Base-by-base conservation (phyloP, 164 flowering plant genomes). In the Brasenia schreberi region DNA sequence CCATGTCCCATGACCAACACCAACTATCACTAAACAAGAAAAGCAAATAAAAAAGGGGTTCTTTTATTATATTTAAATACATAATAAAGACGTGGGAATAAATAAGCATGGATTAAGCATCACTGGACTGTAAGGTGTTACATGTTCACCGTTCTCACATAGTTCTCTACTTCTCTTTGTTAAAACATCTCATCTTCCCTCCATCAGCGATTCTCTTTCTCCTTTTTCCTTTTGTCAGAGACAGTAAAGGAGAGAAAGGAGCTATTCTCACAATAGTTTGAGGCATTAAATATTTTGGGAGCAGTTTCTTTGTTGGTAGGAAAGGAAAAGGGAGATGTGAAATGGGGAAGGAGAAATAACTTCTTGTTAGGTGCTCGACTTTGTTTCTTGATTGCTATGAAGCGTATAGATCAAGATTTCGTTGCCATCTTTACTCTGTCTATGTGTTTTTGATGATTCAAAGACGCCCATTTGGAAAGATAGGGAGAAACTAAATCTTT, bases 1-100 rank as follows among this genome's bases (percentile, higher is more conserved):
- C 45, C 67, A 49, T 60, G 45, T 61, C 76, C 66, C 71, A 45
- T 72, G 42, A 6, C 69, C 17, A 45, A 53, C 19, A 52, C 56
- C 71, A 17, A 49, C 42, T 58, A 18, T n/a, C 62, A 58, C 11
- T n/a, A 18, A 19, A 18, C 12, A 56, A 27, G 7, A 56, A 56
- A 16, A 43, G 45, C 59, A 9, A 63, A 17, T 4, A 19, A 45
- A 14, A 45, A 33, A 7, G n/a, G 60, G 10, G 6, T 44, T 45
- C 1, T 6, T 45, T 45, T 45, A 12, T 59, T 42, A 59, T n/a
- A 11, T n/a, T 16, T 9, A 67, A 33, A 10, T 5, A 23, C 27
- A 23, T 10, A 17, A 60, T 12, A 58, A 59, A 18, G 7, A 6
- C 7, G 16, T 19, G 19, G 27, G 10, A 5, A 11, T 12, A n/a